Evolutionary conservation across 2,329 filamentous ascomycete genomes (phyloP).

Genomic region (Ascosphaera apis): DNA sequence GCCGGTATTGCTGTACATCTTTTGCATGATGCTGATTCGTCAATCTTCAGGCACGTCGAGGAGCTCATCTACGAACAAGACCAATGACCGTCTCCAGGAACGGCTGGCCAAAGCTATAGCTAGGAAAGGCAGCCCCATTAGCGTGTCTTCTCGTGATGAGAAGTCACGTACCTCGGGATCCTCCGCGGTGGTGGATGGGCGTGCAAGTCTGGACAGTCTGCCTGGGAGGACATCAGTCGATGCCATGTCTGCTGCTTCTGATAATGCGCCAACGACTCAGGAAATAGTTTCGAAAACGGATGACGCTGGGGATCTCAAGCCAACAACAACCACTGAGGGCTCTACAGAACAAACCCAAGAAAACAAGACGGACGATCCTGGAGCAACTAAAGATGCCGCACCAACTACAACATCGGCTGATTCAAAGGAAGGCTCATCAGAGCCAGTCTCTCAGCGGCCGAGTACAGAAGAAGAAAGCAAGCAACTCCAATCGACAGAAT

Average conservation of each 20-base stretch:
- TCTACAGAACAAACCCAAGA: too few relatives aligned
- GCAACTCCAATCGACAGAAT: neutral
- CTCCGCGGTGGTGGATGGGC: conserved; percentile 21
- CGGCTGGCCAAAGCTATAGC: conserved; percentile 71
- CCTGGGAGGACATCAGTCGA: conserved; percentile 6
- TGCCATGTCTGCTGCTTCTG: conserved; percentile 1
- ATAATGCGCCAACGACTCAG: neutral
- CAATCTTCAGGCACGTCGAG: conserved; percentile 29
- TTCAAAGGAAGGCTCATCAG: neutral
- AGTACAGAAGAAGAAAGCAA: neutral
- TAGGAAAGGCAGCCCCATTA: conserved; percentile 35
- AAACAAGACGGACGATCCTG: too few relatives aligned
- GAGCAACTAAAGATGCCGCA: too few relatives aligned
- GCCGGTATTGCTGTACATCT: neutral
- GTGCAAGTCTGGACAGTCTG: conserved; percentile 14
- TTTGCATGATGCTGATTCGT: conserved; percentile 4
- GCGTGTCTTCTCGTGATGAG: conserved; percentile 18
- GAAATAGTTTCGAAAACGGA: neutral
- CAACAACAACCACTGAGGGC: too few relatives aligned
- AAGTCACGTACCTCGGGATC: conserved; percentile 29
- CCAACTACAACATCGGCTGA: conserved; percentile 7
- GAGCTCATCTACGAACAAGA: conserved; percentile 39
- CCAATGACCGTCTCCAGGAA: conserved; percentile 71
- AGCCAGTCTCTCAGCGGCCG: too few relatives aligned
- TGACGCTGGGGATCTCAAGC: too few relatives aligned